Conservation (phyloP, 1,139 yeast species). For the Pneumocystis oryctolagi region DNA sequence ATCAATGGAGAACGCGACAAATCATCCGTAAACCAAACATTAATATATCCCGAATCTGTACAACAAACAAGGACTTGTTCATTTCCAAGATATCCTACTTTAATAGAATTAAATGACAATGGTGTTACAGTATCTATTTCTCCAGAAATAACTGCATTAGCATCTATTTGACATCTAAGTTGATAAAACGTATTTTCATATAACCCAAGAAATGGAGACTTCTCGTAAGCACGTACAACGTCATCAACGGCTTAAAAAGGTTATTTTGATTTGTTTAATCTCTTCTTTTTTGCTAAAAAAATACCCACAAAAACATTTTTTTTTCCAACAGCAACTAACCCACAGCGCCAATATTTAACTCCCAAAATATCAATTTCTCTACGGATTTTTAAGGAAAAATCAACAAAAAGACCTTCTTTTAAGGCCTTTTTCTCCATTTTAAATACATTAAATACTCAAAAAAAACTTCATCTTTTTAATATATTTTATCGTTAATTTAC, state of each 20-base stretch:
- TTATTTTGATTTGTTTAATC: not conserved
- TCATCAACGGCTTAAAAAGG: not conserved
- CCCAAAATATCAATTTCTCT: not conserved
- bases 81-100: not conserved
- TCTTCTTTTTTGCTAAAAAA: not conserved
- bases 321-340: not conserved
- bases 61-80: slow-evolving; percentile 4
- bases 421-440: not conserved
- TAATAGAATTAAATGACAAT: not conserved
- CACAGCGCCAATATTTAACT: not conserved
- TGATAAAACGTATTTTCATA: not conserved
- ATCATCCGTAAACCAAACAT: slow-evolving; percentile 1
- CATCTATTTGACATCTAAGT: not conserved
- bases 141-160: not conserved
- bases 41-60: slow-evolving; percentile 3
- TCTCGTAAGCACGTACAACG: not conserved
- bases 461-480: not conserved
- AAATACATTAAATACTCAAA: not conserved
- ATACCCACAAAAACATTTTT: not conserved
- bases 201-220: not conserved
- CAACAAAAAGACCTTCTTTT: not conserved
- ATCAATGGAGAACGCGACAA: not conserved
- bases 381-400: not conserved
- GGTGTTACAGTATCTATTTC: not conserved
- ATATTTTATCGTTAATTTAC: not conserved